These are phyloP conservation scores for Leccinum incarnatum DNA, from an alignment of 768 basidiomycete genomes.

Conservation along the genomic window DNA sequence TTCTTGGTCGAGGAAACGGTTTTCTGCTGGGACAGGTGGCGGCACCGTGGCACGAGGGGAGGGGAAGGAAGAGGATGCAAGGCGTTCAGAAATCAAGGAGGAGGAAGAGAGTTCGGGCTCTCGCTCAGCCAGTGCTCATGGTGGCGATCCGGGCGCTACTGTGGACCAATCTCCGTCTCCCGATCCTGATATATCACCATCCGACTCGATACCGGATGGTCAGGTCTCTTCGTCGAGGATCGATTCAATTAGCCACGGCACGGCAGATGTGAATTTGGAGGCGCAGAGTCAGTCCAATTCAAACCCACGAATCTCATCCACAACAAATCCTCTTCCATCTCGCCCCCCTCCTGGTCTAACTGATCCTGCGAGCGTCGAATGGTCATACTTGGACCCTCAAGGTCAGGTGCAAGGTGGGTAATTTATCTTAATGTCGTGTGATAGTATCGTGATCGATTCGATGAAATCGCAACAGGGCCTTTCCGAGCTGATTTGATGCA, in stretches of 20 bases:
- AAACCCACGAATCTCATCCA: conserved; percentile 6
- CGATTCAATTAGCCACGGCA: conserved; percentile 9
- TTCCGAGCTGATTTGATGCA: conserved; percentile 91
- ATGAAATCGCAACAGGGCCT: conserved; percentile 54
- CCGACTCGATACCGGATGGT: conserved; percentile 3
- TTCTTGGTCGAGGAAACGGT: conserved; percentile 66
- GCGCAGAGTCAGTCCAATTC: conserved; percentile 7
- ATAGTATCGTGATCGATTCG: neutral
- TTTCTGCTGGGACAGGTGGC: conserved; percentile 51
- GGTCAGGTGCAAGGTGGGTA: conserved; percentile 84
- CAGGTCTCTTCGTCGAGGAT: conserved; percentile 12
- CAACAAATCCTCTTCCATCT: conserved; percentile 14
- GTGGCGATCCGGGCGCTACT: conserved; percentile 5
- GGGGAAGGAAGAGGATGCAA: conserved; percentile 38
- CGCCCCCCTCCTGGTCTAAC: conserved; percentile 45
- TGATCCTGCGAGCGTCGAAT: conserved; percentile 66
- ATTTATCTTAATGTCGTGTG: neutral
- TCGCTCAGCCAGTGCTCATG: conserved; percentile 6
- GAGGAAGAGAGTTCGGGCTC: conserved; percentile 43
- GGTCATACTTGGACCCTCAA: conserved; percentile 91
- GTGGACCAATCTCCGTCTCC: conserved; percentile 14
- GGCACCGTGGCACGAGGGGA: conserved; percentile 39
- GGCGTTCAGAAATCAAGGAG: conserved; percentile 54
- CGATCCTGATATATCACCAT: conserved; percentile 6
- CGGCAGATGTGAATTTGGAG: conserved; percentile 18